Evolutionary conservation across 441 rosid genomes (phyloP).

Genomic region (Aquilaria agallochum): DNA sequence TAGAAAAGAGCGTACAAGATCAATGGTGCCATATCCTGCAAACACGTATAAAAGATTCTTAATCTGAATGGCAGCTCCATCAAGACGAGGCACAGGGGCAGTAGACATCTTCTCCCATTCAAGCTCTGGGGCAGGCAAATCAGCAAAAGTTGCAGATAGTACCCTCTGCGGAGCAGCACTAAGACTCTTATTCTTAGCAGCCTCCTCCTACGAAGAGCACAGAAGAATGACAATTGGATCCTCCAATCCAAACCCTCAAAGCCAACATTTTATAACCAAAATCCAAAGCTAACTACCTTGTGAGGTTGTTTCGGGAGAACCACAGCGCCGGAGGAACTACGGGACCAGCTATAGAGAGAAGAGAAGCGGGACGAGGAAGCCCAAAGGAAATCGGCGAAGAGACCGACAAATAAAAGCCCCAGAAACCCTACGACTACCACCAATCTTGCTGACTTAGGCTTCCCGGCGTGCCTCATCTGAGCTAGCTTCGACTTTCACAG

Average conservation of each 20-base stretch:
- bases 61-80: constrained; percentile 90
- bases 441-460: constrained; percentile 39
- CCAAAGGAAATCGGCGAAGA: constrained; percentile 72
- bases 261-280: neutral
- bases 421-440: constrained; percentile 44
- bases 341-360: constrained; percentile 27
- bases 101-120: constrained; percentile 84
- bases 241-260: constrained; percentile 1
- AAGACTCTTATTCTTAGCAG: constrained; percentile 21
- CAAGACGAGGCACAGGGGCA: constrained; percentile 92
- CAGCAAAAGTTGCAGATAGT: constrained; percentile 89
- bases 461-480: constrained; percentile 47
- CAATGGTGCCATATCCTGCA: constrained; percentile 88
- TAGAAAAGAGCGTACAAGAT: constrained; percentile 39
- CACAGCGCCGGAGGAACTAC: constrained; percentile 9
- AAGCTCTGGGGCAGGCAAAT: constrained; percentile 73
- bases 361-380: constrained; percentile 68
- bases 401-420: constrained; percentile 33
- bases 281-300: constrained; percentile 3
- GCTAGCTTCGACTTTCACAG: constrained; percentile 18
- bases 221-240: neutral
- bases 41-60: constrained; percentile 69
- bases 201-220: constrained; percentile 27
- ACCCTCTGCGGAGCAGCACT: constrained; percentile 39
- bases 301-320: constrained; percentile 6